phyloP scores from a whole-genome alignment of 2,329 filamentous ascomycete species.

The Coccinonectria pachysandricola region DNA sequence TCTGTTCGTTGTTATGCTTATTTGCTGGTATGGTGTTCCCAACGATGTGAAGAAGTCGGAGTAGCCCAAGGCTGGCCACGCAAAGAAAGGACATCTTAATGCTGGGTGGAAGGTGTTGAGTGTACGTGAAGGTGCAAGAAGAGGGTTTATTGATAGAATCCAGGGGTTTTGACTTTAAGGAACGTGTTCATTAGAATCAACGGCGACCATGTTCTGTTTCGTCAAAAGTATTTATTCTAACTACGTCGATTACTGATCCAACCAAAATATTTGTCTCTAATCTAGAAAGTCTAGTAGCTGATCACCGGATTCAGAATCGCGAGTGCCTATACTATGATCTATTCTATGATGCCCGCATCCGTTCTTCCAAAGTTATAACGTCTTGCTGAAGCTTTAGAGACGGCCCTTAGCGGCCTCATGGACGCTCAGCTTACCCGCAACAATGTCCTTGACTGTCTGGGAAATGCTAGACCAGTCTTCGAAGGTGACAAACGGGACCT shows the following conservation, averaged over 20 bases:
- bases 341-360: not conserved
- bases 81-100: not conserved
- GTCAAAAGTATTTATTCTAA: too few relatives aligned
- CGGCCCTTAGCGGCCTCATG: conserved; percentile 54
- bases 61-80: conserved; percentile 23
- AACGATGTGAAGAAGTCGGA: conserved; percentile 48
- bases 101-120: not conserved
- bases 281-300: too few relatives aligned
- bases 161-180: too few relatives aligned
- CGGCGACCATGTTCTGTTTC: too few relatives aligned
- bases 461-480: conserved; percentile 74
- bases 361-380: conserved; percentile 1
- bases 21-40: conserved; percentile 54
- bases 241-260: too few relatives aligned
- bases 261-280: too few relatives aligned
- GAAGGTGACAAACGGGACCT: conserved; percentile 81
- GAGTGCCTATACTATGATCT: too few relatives aligned
- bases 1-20: conserved; percentile 54
- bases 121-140: not conserved
- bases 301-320: too few relatives aligned
- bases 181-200: too few relatives aligned
- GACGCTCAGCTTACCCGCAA: conserved; percentile 59
- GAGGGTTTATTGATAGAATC: too few relatives aligned
- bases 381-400: conserved; percentile 21
- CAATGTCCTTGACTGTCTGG: conserved; percentile 64